Evolutionary conservation across 2,329 filamentous ascomycete genomes (phyloP).

Genomic region (Pyrenophora seminiperda): DNA sequence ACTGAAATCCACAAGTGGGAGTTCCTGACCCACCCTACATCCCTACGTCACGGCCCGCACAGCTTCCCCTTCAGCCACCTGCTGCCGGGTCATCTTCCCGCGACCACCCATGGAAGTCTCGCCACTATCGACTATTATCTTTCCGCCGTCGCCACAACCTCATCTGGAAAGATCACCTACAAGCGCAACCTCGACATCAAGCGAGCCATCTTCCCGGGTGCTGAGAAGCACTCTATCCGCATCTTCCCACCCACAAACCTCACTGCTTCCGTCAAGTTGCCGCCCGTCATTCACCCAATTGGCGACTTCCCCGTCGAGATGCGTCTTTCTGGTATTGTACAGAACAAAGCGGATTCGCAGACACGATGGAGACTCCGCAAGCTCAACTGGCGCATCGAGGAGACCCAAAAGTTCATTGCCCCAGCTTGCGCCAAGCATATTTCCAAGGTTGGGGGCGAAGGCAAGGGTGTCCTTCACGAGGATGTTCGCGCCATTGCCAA

Average conservation of each 20-base stretch:
- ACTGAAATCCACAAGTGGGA: constrained; percentile 80
- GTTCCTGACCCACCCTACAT: constrained; percentile 59
- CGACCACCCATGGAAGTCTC: constrained; percentile 75
- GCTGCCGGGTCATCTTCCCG: constrained; percentile 83
- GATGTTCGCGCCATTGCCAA: constrained; percentile 78
- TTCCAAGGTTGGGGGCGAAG: constrained; percentile 65
- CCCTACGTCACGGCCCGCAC: constrained; percentile 62
- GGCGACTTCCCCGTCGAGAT: constrained; percentile 80
- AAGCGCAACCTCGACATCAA: constrained; percentile 73
- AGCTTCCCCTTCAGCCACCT: constrained; percentile 88
- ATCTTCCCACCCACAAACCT: constrained; percentile 97
- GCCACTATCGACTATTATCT: constrained; percentile 80
- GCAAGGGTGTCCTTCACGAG: constrained; percentile 74
- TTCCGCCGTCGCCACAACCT: constrained; percentile 54
- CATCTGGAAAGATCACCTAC: constrained; percentile 67
- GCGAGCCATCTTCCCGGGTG: constrained; percentile 77
- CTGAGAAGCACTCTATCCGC: constrained; percentile 85
- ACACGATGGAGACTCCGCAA: constrained; percentile 90
- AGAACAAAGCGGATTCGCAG: constrained; percentile 67
- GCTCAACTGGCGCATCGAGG: constrained; percentile 90
- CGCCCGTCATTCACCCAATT: constrained; percentile 82
- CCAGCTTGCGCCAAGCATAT: constrained; percentile 80
- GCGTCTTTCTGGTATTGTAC: constrained; percentile 83
- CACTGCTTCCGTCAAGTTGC: constrained; percentile 80
- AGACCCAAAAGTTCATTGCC: constrained; percentile 78